Evolutionary conservation across 2,329 filamentous ascomycete genomes (phyloP).

Genomic region (Pseudogymnoascus sp.): DNA sequence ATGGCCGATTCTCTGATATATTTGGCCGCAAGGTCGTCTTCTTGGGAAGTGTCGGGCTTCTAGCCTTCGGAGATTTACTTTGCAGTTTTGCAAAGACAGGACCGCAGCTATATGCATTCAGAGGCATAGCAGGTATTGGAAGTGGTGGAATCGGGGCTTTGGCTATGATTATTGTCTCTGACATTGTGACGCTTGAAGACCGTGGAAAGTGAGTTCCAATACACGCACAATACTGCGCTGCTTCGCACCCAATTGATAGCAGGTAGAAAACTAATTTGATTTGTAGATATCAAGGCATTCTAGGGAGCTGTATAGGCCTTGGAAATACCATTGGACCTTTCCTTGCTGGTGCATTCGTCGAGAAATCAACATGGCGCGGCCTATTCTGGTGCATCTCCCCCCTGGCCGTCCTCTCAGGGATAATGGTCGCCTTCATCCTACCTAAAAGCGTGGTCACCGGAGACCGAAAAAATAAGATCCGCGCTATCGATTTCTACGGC

Average conservation of each 20-base stretch:
- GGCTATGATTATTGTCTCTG: slow-evolving; percentile 53
- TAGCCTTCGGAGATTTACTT: slow-evolving; percentile 49
- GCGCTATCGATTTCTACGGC: slow-evolving; percentile 52
- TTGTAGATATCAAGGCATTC: slow-evolving; percentile 33
- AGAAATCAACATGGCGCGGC: slow-evolving; percentile 33
- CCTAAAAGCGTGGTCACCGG: slow-evolving; percentile 44
- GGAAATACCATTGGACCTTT: slow-evolving; percentile 38
- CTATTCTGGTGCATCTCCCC: slow-evolving; percentile 46
- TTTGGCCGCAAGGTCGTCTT: slow-evolving; percentile 52
- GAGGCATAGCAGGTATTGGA: slow-evolving; percentile 52
- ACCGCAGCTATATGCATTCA: slow-evolving; percentile 52
- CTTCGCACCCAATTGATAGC: background rate
- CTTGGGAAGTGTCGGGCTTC: slow-evolving; percentile 41
- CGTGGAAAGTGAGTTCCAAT: slow-evolving; percentile 40
- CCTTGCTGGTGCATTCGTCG: slow-evolving; percentile 33
- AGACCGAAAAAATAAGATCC: slow-evolving; percentile 38
- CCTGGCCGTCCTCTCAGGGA: slow-evolving; percentile 37
- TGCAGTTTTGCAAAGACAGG: slow-evolving; percentile 49
- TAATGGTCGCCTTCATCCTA: slow-evolving; percentile 39
- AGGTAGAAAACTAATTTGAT: background rate
- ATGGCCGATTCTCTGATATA: slow-evolving; percentile 53
- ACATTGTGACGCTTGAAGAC: slow-evolving; percentile 50
- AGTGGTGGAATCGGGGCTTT: slow-evolving; percentile 52
- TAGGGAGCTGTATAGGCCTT: slow-evolving; percentile 33
- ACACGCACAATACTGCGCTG: background rate